Evolutionary conservation across 495 filamentous ascomycete genomes (phyloP), one percentile per base, ranked within the genome.

Genomic region (Penicillium egyptiacum): DNA sequence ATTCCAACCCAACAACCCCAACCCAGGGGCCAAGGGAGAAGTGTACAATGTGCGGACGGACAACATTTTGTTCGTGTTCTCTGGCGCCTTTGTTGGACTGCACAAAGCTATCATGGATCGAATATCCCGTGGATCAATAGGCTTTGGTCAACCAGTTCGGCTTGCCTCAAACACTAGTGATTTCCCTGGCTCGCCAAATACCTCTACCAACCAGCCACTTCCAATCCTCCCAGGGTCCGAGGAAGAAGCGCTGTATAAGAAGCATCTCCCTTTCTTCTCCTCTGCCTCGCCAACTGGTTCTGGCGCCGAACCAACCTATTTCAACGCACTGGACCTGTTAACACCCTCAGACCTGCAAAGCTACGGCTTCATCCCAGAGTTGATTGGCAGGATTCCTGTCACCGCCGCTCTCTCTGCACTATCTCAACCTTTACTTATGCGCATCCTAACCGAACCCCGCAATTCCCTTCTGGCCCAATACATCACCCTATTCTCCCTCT

Each of bases 61-160:
- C 56, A 96, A 96, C 61, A 98, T 98, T 54, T 81, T 98, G 17
- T 98, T 98, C 70, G 88, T 98, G 45, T 96, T 91, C 71, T 92
- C 92, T 14, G 94, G 94, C 16, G 94, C 94, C 10, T 98, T 98
- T 65, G 89, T 93, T 25, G 94, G 94, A 9, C 82, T 98, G 11
- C 87, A 96, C 63, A 97, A 96, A 66, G 80, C 88, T 25, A 85
- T 98, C 45, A 82, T 93, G 56, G 86, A 94, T 46, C 85, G 94
- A 25, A 86, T 97, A 54, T 85, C 90, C 16, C 89, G 89, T 58
- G 91, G 91, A 7, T 89, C 88, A 6, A 94, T 98, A 37, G 94
- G 94, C 2, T 98, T 98, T 62, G 92, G 92, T 30, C 90, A 92
- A 6, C 82, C 86, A 5, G 83, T 97, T 9, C 86, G 90, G 12